Evolutionary conservation across 2,329 filamentous ascomycete species (phyloP).

Genomic region (Penicillium corylophilum): DNA sequence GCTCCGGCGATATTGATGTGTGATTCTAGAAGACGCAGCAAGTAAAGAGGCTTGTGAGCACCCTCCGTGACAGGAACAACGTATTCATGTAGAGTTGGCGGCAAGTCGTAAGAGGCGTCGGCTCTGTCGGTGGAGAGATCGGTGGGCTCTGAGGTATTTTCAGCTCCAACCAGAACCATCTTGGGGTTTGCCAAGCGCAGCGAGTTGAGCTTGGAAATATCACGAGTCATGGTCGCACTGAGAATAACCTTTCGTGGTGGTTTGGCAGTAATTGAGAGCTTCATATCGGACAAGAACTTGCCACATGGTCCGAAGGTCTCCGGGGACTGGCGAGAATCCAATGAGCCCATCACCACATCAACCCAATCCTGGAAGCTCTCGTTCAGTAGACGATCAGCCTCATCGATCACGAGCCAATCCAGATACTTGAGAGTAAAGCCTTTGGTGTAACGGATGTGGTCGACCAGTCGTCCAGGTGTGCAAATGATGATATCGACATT

Average conservation of each 20-base stretch:
- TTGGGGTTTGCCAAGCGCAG: constrained; percentile 72
- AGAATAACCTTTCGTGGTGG: constrained; percentile 76
- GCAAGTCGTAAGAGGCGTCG: constrained; percentile 57
- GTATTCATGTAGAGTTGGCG: constrained; percentile 61
- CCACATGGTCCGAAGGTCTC: constrained; percentile 47
- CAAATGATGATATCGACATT: constrained; percentile 86
- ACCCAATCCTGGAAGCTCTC: constrained; percentile 95
- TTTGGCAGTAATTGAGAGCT: constrained; percentile 39
- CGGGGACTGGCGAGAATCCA: constrained; percentile 55
- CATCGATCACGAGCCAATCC: constrained; percentile 87
- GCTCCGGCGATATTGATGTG: constrained; percentile 28
- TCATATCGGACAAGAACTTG: constrained; percentile 34
- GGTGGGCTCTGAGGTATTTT: constrained; percentile 23
- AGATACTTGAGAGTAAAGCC: constrained; percentile 78
- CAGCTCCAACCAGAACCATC: constrained; percentile 70
- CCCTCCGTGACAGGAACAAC: constrained; percentile 68
- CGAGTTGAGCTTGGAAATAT: constrained; percentile 74
- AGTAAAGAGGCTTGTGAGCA: constrained; percentile 75
- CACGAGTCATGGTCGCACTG: constrained; percentile 87
- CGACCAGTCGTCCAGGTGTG: constrained; percentile 87
- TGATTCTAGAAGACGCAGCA: constrained; percentile 70
- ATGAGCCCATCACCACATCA: constrained; percentile 61
- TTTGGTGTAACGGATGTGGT: constrained; percentile 80
- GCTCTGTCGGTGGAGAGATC: constrained; percentile 19
- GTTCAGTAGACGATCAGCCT: constrained; percentile 86